Base-by-base conservation (phyloP, 148 eudicot species). In the Camellia lanceoleosa region DNA sequence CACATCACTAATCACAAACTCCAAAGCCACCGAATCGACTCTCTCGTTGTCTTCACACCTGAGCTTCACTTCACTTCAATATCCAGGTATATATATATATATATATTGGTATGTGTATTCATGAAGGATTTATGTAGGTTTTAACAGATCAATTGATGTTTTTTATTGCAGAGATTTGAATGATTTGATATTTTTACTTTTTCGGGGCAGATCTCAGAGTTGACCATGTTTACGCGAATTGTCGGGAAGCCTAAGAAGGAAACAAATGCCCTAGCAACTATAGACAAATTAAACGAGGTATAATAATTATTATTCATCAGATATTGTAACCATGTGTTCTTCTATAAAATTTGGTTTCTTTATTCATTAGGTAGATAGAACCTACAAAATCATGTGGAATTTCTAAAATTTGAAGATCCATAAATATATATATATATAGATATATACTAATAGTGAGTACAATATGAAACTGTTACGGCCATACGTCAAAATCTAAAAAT, bases 221-320 rank as follows among this genome's bases (percentile, higher is more conserved):
- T 78, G 13, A 65, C 82, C 38, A 80, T 80, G 82, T 80, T 80
- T 73, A 8, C 78, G 19, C 52, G 78, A 52, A 64, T 80, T 66
- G 73, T 80, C 19, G 78, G 73, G 2, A 80, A 64, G 44, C 82
- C 82, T 41, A 80, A 80, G 78, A 55, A 80, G 42, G 82, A 80
- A 20, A 19, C 77, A 13, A 73, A 80, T 51, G 72, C 78, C 15
- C n/a, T 80, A 0, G 12, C 78, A 11, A 80, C 82, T 3, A 18
- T 80, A 18, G 82, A 80, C 61, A 80, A 80, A 56, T 65, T 80
- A 65, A 80, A 73, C 14, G 78, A 60, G 63, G 63, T 60, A 60
- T 60, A 60, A 60, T 60, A 60, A 11, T 60, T 15, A 16, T 2
- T 3, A 60, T 3, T 60, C 5, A 60, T 15, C 63, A 15, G 63